phyloP scores from a whole-genome alignment of 306 rosid genomes.

The Cucumis cinereus region DNA sequence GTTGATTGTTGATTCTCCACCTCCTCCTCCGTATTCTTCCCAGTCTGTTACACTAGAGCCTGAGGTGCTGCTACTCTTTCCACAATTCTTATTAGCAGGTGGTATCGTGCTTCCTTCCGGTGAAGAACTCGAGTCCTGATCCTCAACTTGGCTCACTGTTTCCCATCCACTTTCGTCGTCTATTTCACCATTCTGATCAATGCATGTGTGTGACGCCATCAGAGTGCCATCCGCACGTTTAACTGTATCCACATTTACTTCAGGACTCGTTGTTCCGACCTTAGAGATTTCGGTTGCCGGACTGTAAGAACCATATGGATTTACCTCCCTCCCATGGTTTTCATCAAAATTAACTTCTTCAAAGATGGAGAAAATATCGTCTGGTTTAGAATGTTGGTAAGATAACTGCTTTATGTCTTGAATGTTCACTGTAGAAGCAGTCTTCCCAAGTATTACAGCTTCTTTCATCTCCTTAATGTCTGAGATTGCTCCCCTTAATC shows the following conservation, averaged over 20 bases:
- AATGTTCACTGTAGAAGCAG: conserved; percentile 49
- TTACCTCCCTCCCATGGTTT: conserved; percentile 55
- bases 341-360: conserved; percentile 57
- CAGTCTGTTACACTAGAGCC: conserved; percentile 56
- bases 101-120: conserved; percentile 60
- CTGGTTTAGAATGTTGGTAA: conserved; percentile 60
- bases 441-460: conserved; percentile 40
- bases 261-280: conserved; percentile 62
- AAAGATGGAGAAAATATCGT: conserved; percentile 60
- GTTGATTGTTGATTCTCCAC: conserved; percentile 57
- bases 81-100: conserved; percentile 36
- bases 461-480: conserved; percentile 63
- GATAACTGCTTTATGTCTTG: conserved; percentile 56
- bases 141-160: conserved; percentile 79
- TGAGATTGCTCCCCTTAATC: conserved; percentile 24
- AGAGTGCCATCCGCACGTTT: conserved; percentile 28
- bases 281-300: conserved; percentile 57
- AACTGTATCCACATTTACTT: conserved; percentile 20
- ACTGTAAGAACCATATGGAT: conserved; percentile 49
- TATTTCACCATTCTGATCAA: conserved; percentile 44
- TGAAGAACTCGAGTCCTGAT: conserved; percentile 78
- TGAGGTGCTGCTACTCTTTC: conserved; percentile 28
- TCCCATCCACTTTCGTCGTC: conserved; percentile 99
- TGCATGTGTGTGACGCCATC: conserved; percentile 23
- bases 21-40: conserved; percentile 42